These are phyloP conservation scores for Phycomyces blakesleeanus DNA, from an alignment of 192 early-diverging fungal species.

Conservation along the genomic window DNA sequence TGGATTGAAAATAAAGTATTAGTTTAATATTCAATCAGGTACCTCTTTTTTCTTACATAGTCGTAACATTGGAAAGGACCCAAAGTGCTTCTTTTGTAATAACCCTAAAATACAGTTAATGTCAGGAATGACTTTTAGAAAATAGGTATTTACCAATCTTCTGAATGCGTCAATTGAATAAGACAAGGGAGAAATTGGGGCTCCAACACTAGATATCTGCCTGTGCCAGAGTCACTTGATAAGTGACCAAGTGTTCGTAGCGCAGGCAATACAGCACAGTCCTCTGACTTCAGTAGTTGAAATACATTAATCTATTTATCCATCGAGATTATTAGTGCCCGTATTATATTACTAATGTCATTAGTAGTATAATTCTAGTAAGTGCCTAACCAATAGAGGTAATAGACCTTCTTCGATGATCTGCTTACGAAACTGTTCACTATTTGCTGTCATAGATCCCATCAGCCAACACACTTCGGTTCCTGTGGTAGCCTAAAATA, in stretches of 20 bases:
- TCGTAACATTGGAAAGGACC: slow-evolving; percentile 69
- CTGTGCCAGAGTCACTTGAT: slow-evolving; percentile 57
- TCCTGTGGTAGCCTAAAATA: slow-evolving; percentile 39
- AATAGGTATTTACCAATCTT: slow-evolving; percentile 39
- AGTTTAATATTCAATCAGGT: neutral
- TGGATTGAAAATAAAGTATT: slow-evolving; percentile 5
- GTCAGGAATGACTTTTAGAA: neutral
- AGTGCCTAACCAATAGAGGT: slow-evolving; percentile 27
- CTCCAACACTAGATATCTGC: slow-evolving; percentile 37
- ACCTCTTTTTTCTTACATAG: slow-evolving; percentile 30
- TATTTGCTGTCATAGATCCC: slow-evolving; percentile 56
- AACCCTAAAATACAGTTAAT: slow-evolving; percentile 32
- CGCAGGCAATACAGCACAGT: slow-evolving; percentile 49
- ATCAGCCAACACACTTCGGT: slow-evolving; percentile 68
- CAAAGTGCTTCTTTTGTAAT: slow-evolving; percentile 71
- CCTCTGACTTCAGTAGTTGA: slow-evolving; percentile 32
- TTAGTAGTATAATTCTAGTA: too few relatives aligned
- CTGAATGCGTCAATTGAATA: slow-evolving; percentile 42
- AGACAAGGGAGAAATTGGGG: slow-evolving; percentile 46
- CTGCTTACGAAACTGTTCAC: slow-evolving; percentile 43
- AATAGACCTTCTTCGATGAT: slow-evolving; percentile 38
- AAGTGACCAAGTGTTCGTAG: slow-evolving; percentile 67
- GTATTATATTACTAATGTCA: neutral
- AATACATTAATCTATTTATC: slow-evolving; percentile 35
- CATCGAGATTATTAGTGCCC: neutral